These are phyloP conservation scores for Colletotrichum euphorbiae DNA, from an alignment of 2,329 filamentous ascomycete genomes.

Conservation along the genomic window DNA sequence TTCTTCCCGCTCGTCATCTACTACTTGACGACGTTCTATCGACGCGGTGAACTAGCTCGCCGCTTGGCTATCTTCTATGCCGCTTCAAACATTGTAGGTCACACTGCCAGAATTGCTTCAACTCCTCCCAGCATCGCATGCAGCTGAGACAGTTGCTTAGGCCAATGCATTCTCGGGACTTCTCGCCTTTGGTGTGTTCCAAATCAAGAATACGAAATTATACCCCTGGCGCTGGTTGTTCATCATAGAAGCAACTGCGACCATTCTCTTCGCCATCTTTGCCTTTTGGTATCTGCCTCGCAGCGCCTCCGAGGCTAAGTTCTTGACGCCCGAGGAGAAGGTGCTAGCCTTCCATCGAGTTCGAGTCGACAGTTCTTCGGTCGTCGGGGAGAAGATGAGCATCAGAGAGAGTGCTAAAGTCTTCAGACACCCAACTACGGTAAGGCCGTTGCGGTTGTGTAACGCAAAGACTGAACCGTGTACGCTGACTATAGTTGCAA, in stretches of 20 bases:
- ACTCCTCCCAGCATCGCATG: too few relatives aligned
- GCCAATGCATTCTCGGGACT: constrained; percentile 37
- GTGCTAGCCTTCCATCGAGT: constrained; percentile 78
- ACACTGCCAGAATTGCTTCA: not conserved
- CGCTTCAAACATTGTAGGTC: constrained; percentile 39
- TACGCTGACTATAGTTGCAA: rapidly evolving
- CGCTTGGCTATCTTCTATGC: constrained; percentile 40
- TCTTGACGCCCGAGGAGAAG: constrained; percentile 75
- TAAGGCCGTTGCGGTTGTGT: constrained; percentile 45
- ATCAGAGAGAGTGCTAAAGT: constrained; percentile 63
- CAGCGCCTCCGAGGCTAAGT: constrained; percentile 72
- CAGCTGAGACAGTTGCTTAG: not conserved
- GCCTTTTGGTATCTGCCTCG: constrained; percentile 77
- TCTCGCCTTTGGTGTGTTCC: constrained; percentile 44
- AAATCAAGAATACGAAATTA: constrained; percentile 57
- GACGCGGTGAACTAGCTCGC: constrained; percentile 36
- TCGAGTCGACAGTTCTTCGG: constrained; percentile 77
- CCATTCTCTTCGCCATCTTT: constrained; percentile 71
- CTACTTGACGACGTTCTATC: constrained; percentile 42
- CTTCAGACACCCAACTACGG: constrained; percentile 60
- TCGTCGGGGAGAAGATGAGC: constrained; percentile 65
- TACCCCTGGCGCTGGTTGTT: constrained; percentile 63
- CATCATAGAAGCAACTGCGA: constrained; percentile 65
- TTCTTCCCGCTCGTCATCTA: constrained; percentile 42
- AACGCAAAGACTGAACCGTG: rapidly evolving